Conservation (phyloP, 495 filamentous ascomycete genomes). For the Aeminium ludgeri region DNA sequence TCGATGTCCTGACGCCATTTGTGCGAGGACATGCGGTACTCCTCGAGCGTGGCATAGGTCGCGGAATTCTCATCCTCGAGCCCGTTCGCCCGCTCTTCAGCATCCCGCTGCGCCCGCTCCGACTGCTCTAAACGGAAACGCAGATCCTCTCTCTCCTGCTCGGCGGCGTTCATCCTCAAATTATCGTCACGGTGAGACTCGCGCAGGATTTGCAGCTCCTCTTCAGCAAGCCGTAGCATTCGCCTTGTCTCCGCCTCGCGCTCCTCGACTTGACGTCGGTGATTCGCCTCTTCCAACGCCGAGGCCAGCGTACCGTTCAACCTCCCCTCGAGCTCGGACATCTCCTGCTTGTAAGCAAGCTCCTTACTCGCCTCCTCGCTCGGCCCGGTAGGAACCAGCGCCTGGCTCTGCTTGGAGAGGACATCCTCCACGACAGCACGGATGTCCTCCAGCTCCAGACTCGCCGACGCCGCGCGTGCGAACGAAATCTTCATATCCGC, state of each 20-base stretch:
- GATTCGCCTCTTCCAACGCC: slow-evolving; percentile 44
- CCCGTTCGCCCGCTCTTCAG: slow-evolving; percentile 5
- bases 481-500: slow-evolving; percentile 39
- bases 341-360: slow-evolving; percentile 28
- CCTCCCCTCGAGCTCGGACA: slow-evolving; percentile 25
- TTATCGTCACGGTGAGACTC: slow-evolving; percentile 52
- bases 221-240: slow-evolving; percentile 55
- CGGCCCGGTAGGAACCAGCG: slow-evolving; percentile 13
- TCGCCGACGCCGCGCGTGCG: slow-evolving; percentile 20
- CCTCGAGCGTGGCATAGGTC: slow-evolving; percentile 41
- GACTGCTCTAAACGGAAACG: slow-evolving; percentile 7
- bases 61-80: slow-evolving; percentile 31
- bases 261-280: slow-evolving; percentile 53
- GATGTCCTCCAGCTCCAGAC: slow-evolving; percentile 34
- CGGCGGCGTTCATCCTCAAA: slow-evolving; percentile 33
- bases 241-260: slow-evolving; percentile 52
- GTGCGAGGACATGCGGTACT: slow-evolving; percentile 40
- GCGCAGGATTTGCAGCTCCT: slow-evolving; percentile 50
- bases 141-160: slow-evolving; percentile 35
- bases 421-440: slow-evolving; percentile 42
- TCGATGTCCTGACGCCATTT: slow-evolving; percentile 40
- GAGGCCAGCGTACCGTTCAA: slow-evolving; percentile 29
- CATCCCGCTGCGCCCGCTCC: slow-evolving; percentile 6
- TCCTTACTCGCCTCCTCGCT: slow-evolving; percentile 18
- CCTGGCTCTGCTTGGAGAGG: slow-evolving; percentile 17